These are phyloP conservation scores for Erysiphe neolycopersici DNA, from an alignment of 2,329 filamentous ascomycete genomes.

Conservation along the genomic window DNA sequence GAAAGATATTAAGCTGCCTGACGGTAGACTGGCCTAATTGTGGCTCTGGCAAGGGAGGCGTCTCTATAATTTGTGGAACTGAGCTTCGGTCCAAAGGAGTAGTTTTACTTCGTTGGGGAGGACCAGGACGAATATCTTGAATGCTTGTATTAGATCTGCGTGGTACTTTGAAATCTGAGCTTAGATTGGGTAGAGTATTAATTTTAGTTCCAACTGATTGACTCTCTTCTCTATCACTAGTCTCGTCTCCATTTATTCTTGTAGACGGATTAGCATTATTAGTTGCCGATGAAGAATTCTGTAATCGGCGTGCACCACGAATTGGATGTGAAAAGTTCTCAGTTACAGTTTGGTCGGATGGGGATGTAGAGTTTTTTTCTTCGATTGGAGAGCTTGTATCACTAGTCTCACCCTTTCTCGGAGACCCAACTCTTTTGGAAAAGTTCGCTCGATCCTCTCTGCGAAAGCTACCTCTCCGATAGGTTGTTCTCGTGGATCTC, in stretches of 20 bases:
- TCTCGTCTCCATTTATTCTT: constrained; percentile 1
- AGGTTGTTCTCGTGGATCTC: constrained; percentile 75
- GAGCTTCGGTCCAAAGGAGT: constrained; percentile 11
- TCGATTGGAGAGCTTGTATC: constrained; percentile 20
- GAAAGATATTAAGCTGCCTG: constrained; percentile 15
- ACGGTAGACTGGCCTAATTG: not conserved
- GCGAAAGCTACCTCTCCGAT: constrained; percentile 62
- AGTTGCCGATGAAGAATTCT: constrained; percentile 5
- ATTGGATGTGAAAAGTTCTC: constrained; percentile 36
- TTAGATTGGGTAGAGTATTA: not conserved
- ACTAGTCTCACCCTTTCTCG: constrained; percentile 27
- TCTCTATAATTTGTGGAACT: constrained; percentile 38
- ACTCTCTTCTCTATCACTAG: not conserved
- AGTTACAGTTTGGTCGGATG: constrained; percentile 27
- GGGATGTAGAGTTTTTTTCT: constrained; percentile 15
- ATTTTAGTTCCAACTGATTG: not conserved
- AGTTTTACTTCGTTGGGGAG: constrained; percentile 12
- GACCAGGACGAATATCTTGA: constrained; percentile 4
- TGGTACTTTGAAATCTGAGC: not conserved
- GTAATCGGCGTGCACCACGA: constrained; percentile 9
- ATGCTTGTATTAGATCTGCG: not conserved
- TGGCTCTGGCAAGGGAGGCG: constrained; percentile 19
- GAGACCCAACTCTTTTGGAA: constrained; percentile 40
- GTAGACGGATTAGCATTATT: not conserved
- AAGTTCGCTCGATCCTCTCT: constrained; percentile 51